A percentile compares a stretch with the other conserved stretches of the same genome.
Evolutionary conservation across 345 rosid species (phyloP).

Genomic region (Moricandia arvensis): DNA sequence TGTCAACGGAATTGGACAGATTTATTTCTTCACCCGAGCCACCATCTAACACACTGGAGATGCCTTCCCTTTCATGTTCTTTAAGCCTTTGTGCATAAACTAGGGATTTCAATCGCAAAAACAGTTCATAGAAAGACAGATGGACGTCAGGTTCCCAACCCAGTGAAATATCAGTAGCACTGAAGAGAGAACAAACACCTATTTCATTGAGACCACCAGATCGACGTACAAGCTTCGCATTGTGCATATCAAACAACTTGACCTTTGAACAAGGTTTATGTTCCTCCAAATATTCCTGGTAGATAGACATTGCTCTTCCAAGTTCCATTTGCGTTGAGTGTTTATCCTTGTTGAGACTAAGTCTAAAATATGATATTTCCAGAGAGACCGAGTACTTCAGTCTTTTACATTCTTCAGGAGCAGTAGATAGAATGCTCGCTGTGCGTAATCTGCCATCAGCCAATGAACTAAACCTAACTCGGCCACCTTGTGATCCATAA

Average conservation of each 20-base stretch:
- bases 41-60: conserved; percentile 40
- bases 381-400: conserved; percentile 71
- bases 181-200: conserved; percentile 86
- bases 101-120: conserved; percentile 62
- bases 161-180: conserved; percentile 79
- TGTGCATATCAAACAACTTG: conserved; percentile 73
- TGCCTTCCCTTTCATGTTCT: conserved; percentile 47
- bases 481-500: conserved; percentile 99
- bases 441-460: conserved; percentile 80
- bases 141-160: conserved; percentile 97
- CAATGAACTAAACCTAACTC: conserved; percentile 54
- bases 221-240: conserved; percentile 84
- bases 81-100: conserved; percentile 57
- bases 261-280: conserved; percentile 55
- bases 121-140: conserved; percentile 72
- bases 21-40: conserved; percentile 44
- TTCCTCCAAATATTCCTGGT: conserved; percentile 71
- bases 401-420: conserved; percentile 50
- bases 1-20: conserved; percentile 49
- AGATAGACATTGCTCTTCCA: conserved; percentile 80
- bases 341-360: conserved; percentile 82
- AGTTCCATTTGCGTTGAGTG: conserved; percentile 85
- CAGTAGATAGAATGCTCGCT: conserved; percentile 58
- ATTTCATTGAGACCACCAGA: conserved; percentile 86
- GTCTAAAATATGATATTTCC: conserved; percentile 69